Evolutionary conservation across 495 filamentous ascomycete species (phyloP), one percentile per base, ranked within the genome.

Genomic region (Aspergillus steynii): DNA sequence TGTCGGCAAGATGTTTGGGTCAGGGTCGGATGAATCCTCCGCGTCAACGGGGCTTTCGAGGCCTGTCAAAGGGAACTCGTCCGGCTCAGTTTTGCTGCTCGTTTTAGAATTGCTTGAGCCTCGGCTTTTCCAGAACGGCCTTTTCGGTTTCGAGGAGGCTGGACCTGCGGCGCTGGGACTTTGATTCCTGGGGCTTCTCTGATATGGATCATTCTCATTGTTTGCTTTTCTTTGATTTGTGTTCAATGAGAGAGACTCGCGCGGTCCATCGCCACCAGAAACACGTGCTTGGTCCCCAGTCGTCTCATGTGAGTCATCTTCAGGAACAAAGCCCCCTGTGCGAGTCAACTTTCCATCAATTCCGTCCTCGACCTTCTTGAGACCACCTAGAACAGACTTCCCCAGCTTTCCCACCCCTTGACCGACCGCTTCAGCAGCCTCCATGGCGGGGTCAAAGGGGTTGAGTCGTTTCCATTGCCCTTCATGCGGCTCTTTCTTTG

Each of bases 381-480:
- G 61, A 14, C 80, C 78, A 50, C 82, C 83, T 47, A 83, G 69
- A 8, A 90, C 74, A 14, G 77, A 79, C 60, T 78, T 81, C 6
- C 85, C 85, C 28, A 87, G 50, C 50, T 77, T 82, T 2, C 82
- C 89, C 10, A 94, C 78, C 34, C 85, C 86, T 15, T 86, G 82
- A 5, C 85, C 84, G 25, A 93, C 78, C 27, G 78, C 82, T 25
- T 65, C 73, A 29, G 73, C 76, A 4, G 73, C 71, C 28, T 67
- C 78, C 20, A 87, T 54, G 8, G 85, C 67, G 27, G 76, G 77
- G 32, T 75, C 67, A n/a, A 79, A 62, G 2, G 73, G 67, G 45
- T 70, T 70, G 5, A 62, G 42, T 26, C 63, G 61, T 53, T 61
- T 61, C 37, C 55, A 34, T 45, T 75, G 71, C n/a, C 63, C 68